Evolutionary conservation across 106 monocot species (phyloP), one percentile per base, ranked within the genome.

Genomic region (Apostasia ramifera): DNA sequence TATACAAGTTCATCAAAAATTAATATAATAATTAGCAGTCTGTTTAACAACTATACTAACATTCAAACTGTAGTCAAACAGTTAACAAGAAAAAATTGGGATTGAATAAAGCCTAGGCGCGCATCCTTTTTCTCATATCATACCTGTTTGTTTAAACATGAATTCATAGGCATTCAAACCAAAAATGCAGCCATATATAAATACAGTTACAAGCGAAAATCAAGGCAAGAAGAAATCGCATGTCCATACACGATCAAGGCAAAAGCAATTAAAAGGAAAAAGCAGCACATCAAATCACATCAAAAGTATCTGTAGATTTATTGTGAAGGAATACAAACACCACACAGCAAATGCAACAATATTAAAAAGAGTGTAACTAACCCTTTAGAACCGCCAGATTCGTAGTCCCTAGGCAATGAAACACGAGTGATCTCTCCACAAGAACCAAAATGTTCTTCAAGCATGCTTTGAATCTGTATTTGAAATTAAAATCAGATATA

Each of bases 401-500:
- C 98, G 68, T 78, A 82, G 74, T 98, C 90, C 68, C 78, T 87
- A 1, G 92, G 90, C 9, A 98, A 15, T 2, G 92, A 85, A 73
- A 92, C 50, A 11, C 98, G 87, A 7, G 69, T 76, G 4, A 98
- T 82, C 58, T 93, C 87, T 48, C 98, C 98, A 66, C 90, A 93
- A 0, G 82, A 76, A 7, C 83, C 73, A 76, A 98, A 93, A 74
- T 80, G 81, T 5, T 84, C 81, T 70, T 93, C 73, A 13, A 93
- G 81, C 2, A 82, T 73, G 47, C 78, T 75, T 9, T 82, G 60
- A 42, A 98, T 76, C 98, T 98, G 78, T 5, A 65, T 53, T 52
- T 41, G 26, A 9, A 1, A 43, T 3, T 53, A 15, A 59, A 50
- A 66, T 13, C 10, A 70, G 2, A 44, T 39, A 3, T 12, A 13